Percentiles rank a stretch among this genome's conserved stretches.
phyloP scores from a whole-genome alignment of 257 asterid species.

The Nicotiana knightiana region DNA sequence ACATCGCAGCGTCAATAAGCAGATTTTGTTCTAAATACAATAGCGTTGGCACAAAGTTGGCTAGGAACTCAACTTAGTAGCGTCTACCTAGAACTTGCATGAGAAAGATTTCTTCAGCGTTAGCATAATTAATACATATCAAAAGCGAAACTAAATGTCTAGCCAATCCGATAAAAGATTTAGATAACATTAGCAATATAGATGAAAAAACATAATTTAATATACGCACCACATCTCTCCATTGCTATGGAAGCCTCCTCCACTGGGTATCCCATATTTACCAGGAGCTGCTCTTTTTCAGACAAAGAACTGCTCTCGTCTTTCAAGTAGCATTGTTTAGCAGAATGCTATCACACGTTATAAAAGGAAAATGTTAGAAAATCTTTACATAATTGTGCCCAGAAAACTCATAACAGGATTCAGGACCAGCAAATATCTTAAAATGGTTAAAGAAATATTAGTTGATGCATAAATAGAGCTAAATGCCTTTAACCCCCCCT shows the following conservation, averaged over 20 bases:
- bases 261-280: conserved; percentile 38
- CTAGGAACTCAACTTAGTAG: neutral
- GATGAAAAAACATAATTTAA: neutral
- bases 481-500: neutral
- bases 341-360: neutral
- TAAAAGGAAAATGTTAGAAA: neutral
- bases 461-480: neutral
- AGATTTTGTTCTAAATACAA: neutral
- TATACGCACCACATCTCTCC: conserved; percentile 41
- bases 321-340: conserved; percentile 14
- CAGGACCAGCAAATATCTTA: neutral
- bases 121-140: neutral
- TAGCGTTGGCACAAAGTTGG: neutral
- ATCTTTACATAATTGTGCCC: neutral
- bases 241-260: conserved; percentile 43
- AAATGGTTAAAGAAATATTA: neutral
- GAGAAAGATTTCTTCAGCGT: neutral
- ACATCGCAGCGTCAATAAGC: neutral
- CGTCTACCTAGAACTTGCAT: neutral
- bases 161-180: neutral
- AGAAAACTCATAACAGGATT: neutral
- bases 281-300: conserved; percentile 20
- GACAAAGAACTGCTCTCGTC: conserved; percentile 13
- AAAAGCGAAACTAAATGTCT: conserved; percentile 4
- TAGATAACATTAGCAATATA: neutral